Evolutionary conservation across 371 early-diverging fungal genomes (phyloP).

Genomic region (Sporodiniella umbellata): DNA sequence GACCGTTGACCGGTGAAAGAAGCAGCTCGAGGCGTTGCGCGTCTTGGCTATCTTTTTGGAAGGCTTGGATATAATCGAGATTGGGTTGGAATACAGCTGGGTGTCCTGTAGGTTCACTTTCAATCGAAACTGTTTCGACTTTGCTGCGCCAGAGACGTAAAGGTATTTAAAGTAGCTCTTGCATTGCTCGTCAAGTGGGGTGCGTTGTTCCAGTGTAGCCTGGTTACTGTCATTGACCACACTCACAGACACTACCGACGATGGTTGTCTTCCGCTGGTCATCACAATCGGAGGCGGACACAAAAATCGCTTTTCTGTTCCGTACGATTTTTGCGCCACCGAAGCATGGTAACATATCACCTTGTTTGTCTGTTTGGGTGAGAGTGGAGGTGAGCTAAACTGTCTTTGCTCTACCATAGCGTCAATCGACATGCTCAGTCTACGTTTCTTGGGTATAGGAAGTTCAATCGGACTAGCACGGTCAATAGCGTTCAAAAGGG

Average conservation of each 20-base stretch:
- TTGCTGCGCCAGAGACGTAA: slow-evolving; percentile 74
- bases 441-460: slow-evolving; percentile 17
- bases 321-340: slow-evolving; percentile 86
- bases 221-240: slow-evolving; percentile 56
- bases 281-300: slow-evolving; percentile 80
- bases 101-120: slow-evolving; percentile 47
- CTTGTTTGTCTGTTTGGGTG: slow-evolving; percentile 4
- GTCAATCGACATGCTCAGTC: slow-evolving; percentile 42
- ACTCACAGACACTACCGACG: slow-evolving; percentile 46
- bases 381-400: slow-evolving; percentile 3
- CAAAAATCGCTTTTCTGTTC: slow-evolving; percentile 82
- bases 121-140: slow-evolving; percentile 73
- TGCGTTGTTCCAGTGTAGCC: slow-evolving; percentile 48
- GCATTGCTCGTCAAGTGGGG: slow-evolving; percentile 51
- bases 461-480: slow-evolving; percentile 31
- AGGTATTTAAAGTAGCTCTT: slow-evolving; percentile 64
- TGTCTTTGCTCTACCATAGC: slow-evolving; percentile 16
- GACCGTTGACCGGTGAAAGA: slow-evolving; percentile 64
- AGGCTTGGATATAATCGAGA: slow-evolving; percentile 83
- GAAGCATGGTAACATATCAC: slow-evolving; percentile 64
- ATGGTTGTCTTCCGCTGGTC: slow-evolving; percentile 8
- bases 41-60: slow-evolving; percentile 80
- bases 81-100: slow-evolving; percentile 65
- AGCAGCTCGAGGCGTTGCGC: slow-evolving; percentile 71
- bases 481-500: slow-evolving; percentile 40